Evolutionary conservation across 75 land plant genomes (phyloP), one percentile per base, ranked within the genome.

Genomic region (Picea glauca): DNA sequence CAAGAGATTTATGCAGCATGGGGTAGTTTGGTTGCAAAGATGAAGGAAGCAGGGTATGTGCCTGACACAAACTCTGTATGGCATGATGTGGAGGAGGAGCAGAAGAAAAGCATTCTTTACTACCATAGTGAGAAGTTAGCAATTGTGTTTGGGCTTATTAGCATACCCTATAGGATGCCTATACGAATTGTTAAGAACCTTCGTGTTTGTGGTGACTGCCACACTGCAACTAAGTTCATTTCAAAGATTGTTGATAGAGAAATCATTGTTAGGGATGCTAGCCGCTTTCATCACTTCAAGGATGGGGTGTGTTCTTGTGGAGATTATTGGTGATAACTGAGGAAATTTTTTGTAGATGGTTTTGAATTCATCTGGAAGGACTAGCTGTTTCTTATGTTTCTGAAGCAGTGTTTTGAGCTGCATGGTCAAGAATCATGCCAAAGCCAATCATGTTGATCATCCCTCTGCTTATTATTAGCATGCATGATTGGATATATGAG

Each of bases 181-280:
- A 8, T 70, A 40, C 26, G 77, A 65, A 78, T 72, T 23, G 50
- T 78, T 18, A 72, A 78, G 20, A 78, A 63, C 46, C 9, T 63
- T 8, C 9, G 11, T 33, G 50, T 63, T 13, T 64, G 21, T 4
- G 12, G 40, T 26, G 76, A 70, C n/a, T 78, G 79, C 70, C 46
- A 78, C 21, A 30, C 38, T 32, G 77, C 73, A 23, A 38, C 23
- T 21, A 78, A 70, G 46, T 78, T 78, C 65, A 78, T 78, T 15
- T 78, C 79, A 12, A 62, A 21, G 50, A 26, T 38, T 73, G 26
- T 78, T 20, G 33, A 11, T 23, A 17, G 32, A 60, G 78, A 78
- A 40, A 20, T 77, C 11, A 35, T 63, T 58, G 46, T 38, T 18
- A 68, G 79, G 6, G 79, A 78, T n/a, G 79, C 26, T 2, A 23